Evolutionary conservation across 495 filamentous ascomycete species (phyloP), one percentile per base, ranked within the genome.

Genomic region (Rusavskia elegans): DNA sequence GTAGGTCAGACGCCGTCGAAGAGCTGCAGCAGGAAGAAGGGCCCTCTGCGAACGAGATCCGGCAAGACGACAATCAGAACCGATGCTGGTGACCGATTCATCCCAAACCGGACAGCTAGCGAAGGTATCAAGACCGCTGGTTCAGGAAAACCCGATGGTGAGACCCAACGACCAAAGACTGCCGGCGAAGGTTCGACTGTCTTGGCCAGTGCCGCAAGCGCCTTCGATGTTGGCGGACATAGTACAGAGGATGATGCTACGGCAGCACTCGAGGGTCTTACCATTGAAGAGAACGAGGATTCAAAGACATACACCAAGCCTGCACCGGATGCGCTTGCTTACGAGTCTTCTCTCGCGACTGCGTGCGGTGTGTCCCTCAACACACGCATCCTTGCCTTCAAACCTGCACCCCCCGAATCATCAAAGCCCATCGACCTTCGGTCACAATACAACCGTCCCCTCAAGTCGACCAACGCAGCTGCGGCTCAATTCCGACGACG

Each of bases 361-460:
- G 92, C 92, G 19, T 97, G 92, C 62, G 93, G 89, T 41, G 85
- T 99, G 39, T 88, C 77, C 58, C 75, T 96, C 48, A 94, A 87
- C 70, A 90, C 87, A 50, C 85, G 92, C 42, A 99, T 99, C 54
- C 80, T 99, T n/a, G 85, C 90, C 23, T 99, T 95, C 77, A 97
- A 99, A 80, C 92, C 92, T 11, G 87, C 90, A 0, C 81, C 92
- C 11, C 92, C 92, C 2, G 92, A 97, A 71, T 95, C 89, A 0
- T 93, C 89, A 14, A 95, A 94, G 74, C 93, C 93, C 19, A 94
- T 97, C 64, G 93, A 99, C 62, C 80, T 99, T 55, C 85, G 92
- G 30, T 83, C 90, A 44, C 93, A 97, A 61, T 99, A 99, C 75
- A 99, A 97, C 72, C 84, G 92, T 51, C 93, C 92, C 35, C 76